Evolutionary conservation across 805 yeast genomes (phyloP).

Genomic region (Cyberlindnera misumaiensis): DNA sequence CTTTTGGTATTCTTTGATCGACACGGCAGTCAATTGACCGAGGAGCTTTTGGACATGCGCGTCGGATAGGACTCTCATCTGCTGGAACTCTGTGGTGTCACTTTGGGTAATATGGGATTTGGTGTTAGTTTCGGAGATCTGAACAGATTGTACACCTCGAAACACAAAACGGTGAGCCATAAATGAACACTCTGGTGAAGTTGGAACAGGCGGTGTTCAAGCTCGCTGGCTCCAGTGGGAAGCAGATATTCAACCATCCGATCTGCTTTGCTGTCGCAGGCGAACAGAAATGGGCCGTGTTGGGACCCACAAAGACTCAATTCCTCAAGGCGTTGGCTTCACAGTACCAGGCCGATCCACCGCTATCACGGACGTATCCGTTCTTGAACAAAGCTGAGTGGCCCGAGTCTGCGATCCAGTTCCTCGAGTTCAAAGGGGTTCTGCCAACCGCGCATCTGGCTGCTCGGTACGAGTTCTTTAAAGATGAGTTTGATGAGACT

Average conservation of each 20-base stretch:
- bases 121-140: no score
- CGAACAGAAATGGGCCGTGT: constrained; percentile 45
- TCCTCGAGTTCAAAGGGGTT: constrained; percentile 41
- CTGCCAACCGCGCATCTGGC: constrained; percentile 64
- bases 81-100: no score
- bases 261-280: constrained; percentile 32
- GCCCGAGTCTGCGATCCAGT: constrained; percentile 39
- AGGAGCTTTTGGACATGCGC: constrained; percentile 26
- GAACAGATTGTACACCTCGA: no score
- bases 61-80: constrained; percentile 31
- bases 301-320: constrained; percentile 49
- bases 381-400: constrained; percentile 33
- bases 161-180: neutral
- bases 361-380: constrained; percentile 50
- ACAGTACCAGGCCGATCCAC: constrained; percentile 44
- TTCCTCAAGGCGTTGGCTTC: constrained; percentile 54
- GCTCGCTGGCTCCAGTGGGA: constrained; percentile 4
- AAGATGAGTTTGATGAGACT: constrained; percentile 77
- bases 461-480: constrained; percentile 82
- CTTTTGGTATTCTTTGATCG: constrained; percentile 30
- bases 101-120: no score
- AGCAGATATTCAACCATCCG: constrained; percentile 33
- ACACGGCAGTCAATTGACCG: constrained; percentile 18
- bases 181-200: constrained; percentile 13
- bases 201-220: constrained; percentile 17